Conservation (phyloP, 2,329 filamentous ascomycete species). For the Sporothrix globosa region DNA sequence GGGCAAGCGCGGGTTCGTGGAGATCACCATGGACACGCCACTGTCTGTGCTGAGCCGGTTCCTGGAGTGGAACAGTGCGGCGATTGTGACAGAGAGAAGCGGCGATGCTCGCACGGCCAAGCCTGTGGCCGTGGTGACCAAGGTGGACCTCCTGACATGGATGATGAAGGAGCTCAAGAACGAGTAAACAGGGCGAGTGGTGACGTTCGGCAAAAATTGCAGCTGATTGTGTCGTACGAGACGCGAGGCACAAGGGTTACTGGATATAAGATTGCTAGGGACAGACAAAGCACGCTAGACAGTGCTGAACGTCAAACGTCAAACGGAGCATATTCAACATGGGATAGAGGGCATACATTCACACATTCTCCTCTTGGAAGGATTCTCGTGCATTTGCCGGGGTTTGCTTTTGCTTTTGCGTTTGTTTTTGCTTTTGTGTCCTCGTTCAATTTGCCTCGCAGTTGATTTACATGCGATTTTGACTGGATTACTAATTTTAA, state of each 20-base stretch:
- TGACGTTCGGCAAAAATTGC: background rate
- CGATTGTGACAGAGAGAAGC: conserved; percentile 82
- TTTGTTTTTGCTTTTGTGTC: background rate
- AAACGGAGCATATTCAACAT: conserved; percentile 27
- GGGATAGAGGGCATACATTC: conserved; percentile 7
- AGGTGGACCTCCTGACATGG: conserved; percentile 93
- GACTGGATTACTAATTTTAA: conserved; percentile 2
- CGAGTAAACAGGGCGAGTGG: background rate
- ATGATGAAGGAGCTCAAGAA: conserved; percentile 70
- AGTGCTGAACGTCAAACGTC: background rate
- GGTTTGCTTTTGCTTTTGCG: conserved; percentile 13
- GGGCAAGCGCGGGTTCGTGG: conserved; percentile 75
- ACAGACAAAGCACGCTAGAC: background rate
- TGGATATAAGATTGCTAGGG: background rate
- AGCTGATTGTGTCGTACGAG: background rate
- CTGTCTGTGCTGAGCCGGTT: conserved; percentile 84
- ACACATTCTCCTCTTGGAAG: conserved; percentile 26
- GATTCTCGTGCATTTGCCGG: conserved; percentile 18
- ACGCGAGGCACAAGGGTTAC: background rate
- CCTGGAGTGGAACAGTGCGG: conserved; percentile 97
- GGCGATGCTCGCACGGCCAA: conserved; percentile 63
- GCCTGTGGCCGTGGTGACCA: conserved; percentile 89
- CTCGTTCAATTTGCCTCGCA: background rate
- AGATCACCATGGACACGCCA: conserved; percentile 90
- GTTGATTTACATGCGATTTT: background rate